phyloP scores from a whole-genome alignment of 805 yeast species.

The Starmerella kuoi region DNA sequence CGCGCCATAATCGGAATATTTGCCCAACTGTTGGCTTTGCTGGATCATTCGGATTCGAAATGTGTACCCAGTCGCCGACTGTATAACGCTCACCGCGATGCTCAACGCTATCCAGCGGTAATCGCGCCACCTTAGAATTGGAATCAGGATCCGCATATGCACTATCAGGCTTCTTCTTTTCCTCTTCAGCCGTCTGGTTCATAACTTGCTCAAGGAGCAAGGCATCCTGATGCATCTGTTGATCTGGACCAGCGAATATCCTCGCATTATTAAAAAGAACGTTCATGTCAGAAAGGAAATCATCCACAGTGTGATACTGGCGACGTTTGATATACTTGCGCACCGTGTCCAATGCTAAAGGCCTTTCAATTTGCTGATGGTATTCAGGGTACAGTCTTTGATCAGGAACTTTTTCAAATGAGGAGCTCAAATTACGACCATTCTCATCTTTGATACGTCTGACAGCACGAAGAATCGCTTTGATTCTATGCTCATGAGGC shows the following conservation, averaged over 20 bases:
- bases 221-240: slow-evolving; percentile 53
- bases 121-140: slow-evolving; percentile 55
- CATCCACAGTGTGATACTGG: slow-evolving; percentile 62
- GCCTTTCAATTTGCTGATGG: slow-evolving; percentile 33
- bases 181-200: slow-evolving; percentile 45
- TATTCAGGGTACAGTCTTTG: slow-evolving; percentile 42
- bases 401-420: slow-evolving; percentile 77
- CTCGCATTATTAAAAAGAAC: slow-evolving; percentile 65
- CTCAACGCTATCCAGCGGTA: slow-evolving; percentile 68
- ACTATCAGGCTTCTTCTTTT: slow-evolving; percentile 68
- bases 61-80: slow-evolving; percentile 91
- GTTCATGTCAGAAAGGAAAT: slow-evolving; percentile 64
- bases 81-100: slow-evolving; percentile 59
- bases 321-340: slow-evolving; percentile 75
- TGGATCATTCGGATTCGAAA: slow-evolving; percentile 77
- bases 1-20: slow-evolving; percentile 80
- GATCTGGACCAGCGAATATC: slow-evolving; percentile 42
- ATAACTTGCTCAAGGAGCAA: slow-evolving; percentile 49
- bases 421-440: slow-evolving; percentile 38
- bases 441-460: slow-evolving; percentile 55
- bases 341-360: slow-evolving; percentile 37
- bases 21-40: slow-evolving; percentile 88
- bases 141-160: slow-evolving; percentile 42
- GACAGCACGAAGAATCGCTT: slow-evolving; percentile 67
- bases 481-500: slow-evolving; percentile 86